Evolutionary conservation across 1,284 basidiomycete species (phyloP), one percentile per base, ranked within the genome.

Genomic region (Rhizoctonia solani): DNA sequence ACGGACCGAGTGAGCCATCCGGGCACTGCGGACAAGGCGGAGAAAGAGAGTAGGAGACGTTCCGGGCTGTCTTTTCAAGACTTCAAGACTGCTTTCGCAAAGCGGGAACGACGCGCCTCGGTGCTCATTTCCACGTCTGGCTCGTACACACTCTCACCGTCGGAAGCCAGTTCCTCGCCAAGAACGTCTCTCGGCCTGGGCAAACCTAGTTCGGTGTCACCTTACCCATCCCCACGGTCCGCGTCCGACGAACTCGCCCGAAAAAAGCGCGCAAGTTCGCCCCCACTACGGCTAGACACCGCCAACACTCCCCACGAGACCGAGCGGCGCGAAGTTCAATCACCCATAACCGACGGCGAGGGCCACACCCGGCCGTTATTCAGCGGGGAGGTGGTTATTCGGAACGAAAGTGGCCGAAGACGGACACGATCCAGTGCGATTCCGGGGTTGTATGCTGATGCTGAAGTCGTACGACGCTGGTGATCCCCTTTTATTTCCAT

Each of bases 61-160:
- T 65, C 61, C 2, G 61, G 61, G 14, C 41, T 65, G 9, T 53
- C 49, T 4, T 65, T 65, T 39, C 61, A 65, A n/a, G 61, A 65
- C 29, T 65, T 65, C 61, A 65, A 65, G 32, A 50, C 50, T 14
- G 50, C 61, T 25, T 65, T 65, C 32, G 61, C 49, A 11, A 65
- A 65, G 46, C 61, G 61, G 23, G 61, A 65, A 21, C 61, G 61
- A 3, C 23, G 50, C 27, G 21, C 42, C 11, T 65, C 61, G 44
- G 8, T 19, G 8, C 44, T 19, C 19, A 53, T 25, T 32, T 16
- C 50, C 30, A 23, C 16, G 14, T 25, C 27, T 19, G 61, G 49
- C 49, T 13, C 61, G 11, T 54, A 65, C 34, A 11, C 21, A 23
- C 56, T 59, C 25, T 49, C 56, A 2, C 30, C 56, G 27, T 14